These are phyloP conservation scores for Strobilomyces confusus DNA, from an alignment of 768 basidiomycete species.

Conservation along the genomic window DNA sequence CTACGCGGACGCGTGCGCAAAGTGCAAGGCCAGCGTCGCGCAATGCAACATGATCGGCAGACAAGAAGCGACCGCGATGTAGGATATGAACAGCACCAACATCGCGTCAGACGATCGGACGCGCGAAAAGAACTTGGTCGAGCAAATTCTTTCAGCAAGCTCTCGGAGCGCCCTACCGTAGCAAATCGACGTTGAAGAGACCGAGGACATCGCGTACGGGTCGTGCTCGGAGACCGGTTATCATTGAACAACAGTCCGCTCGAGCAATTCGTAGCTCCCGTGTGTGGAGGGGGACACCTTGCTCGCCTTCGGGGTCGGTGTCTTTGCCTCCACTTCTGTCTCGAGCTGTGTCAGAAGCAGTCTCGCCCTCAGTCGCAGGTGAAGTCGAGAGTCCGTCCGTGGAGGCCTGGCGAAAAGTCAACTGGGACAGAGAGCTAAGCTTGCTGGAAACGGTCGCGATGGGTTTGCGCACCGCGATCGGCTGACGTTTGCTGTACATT, in stretches of 20 bases:
- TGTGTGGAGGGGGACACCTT: not conserved
- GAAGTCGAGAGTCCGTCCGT: constrained; percentile 48
- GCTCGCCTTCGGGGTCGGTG: constrained; percentile 8
- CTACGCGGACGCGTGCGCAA: constrained; percentile 82
- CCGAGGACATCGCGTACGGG: constrained; percentile 81
- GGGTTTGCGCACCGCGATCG: constrained; percentile 81
- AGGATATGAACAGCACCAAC: constrained; percentile 69
- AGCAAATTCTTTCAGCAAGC: constrained; percentile 5
- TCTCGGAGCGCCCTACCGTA: constrained; percentile 54
- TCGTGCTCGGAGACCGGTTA: constrained; percentile 72
- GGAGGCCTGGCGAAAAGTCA: constrained; percentile 18
- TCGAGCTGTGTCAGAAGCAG: constrained; percentile 68
- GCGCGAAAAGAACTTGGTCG: constrained; percentile 27
- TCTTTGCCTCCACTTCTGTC: constrained; percentile 55
- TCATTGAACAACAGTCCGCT: not conserved
- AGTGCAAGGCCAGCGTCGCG: constrained; percentile 63
- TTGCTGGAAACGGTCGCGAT: constrained; percentile 23
- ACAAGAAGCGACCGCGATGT: constrained; percentile 56
- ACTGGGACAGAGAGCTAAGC: constrained; percentile 10
- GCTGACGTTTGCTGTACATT: constrained; percentile 89
- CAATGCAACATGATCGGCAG: constrained; percentile 53
- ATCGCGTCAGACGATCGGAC: constrained; percentile 80
- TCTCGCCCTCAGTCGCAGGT: constrained; percentile 66
- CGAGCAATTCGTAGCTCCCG: constrained; percentile 7
- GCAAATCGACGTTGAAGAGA: constrained; percentile 75